These are phyloP conservation scores for Fusarium illudens DNA, from an alignment of 2,329 filamentous ascomycete genomes.

Conservation along the genomic window DNA sequence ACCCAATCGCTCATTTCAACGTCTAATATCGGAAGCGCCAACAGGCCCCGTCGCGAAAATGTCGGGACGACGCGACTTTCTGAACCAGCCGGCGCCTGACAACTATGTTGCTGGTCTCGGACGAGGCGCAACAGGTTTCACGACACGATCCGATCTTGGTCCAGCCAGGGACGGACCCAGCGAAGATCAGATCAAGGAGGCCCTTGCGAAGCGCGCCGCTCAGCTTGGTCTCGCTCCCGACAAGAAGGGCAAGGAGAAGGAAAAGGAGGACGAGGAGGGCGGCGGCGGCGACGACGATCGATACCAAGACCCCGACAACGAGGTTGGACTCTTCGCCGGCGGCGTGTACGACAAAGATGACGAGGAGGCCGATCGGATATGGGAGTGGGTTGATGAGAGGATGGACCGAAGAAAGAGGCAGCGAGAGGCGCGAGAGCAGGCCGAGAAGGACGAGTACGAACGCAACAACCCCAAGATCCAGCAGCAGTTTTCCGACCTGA, in stretches of 20 bases:
- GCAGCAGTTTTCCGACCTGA: conserved; percentile 95
- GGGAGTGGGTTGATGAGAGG: conserved; percentile 93
- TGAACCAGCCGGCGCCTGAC: conserved; percentile 84
- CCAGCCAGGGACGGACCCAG: conserved; percentile 94
- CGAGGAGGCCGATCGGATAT: conserved; percentile 96
- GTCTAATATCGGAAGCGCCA: conserved; percentile 21
- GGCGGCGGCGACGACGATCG: conserved; percentile 80
- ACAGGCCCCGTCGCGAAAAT: conserved; percentile 48
- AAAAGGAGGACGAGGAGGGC: conserved; percentile 75
- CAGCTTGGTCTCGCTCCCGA: conserved; percentile 76
- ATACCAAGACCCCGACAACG: conserved; percentile 96
- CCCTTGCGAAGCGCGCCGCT: conserved; percentile 90
- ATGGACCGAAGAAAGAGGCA: conserved; percentile 91
- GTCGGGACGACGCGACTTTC: conserved; percentile 79
- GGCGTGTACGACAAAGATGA: conserved; percentile 98
- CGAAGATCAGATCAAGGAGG: conserved; percentile 98
- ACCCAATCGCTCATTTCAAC: background rate
- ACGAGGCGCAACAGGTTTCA: conserved; percentile 97
- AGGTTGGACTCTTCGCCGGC: conserved; percentile 92
- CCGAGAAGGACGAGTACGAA: conserved; percentile 95
- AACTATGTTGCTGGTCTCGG: conserved; percentile 96
- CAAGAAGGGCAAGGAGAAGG: conserved; percentile 75
- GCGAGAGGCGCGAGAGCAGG: conserved; percentile 93
- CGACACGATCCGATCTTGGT: conserved; percentile 94
- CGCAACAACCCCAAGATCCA: conserved; percentile 98